phyloP scores from a whole-genome alignment of 192 early-diverging fungal genomes.

The Coemansia sp. region DNA sequence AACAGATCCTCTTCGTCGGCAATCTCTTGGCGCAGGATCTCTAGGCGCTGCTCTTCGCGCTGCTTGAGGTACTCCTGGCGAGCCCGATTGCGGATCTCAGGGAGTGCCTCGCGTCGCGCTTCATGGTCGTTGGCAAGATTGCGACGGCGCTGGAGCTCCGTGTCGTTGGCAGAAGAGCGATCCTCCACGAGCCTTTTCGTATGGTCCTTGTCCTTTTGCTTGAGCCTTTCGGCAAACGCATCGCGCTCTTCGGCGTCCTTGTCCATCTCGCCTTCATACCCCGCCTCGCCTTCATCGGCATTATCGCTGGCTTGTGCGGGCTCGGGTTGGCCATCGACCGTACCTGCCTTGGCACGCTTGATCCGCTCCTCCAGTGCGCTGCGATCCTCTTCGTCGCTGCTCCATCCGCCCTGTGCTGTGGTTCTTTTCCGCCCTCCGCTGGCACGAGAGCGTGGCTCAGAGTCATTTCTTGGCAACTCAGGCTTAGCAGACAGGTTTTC shows the following conservation, averaged over 20 bases:
- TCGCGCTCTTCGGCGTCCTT: conserved; percentile 85
- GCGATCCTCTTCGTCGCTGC: conserved; percentile 65
- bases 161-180: conserved; percentile 46
- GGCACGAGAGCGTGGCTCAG: conserved; percentile 7
- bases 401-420: conserved; percentile 43
- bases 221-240: conserved; percentile 80
- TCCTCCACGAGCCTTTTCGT: conserved; percentile 58
- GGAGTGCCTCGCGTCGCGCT: conserved; percentile 65
- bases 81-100: conserved; percentile 79
- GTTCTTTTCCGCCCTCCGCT: conserved; percentile 50
- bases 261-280: conserved; percentile 43
- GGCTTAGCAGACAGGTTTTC: not conserved
- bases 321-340: conserved; percentile 23
- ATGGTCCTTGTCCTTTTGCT: conserved; percentile 78
- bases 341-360: conserved; percentile 56
- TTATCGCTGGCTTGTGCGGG: conserved; percentile 29
- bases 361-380: conserved; percentile 51
- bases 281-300: conserved; percentile 35
- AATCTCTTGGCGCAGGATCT: conserved; percentile 73
- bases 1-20: conserved; percentile 88
- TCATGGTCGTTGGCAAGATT: conserved; percentile 79
- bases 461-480: not conserved
- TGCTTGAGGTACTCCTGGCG: conserved; percentile 88
- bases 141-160: conserved; percentile 65
- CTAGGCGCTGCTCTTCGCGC: conserved; percentile 79